Evolutionary conservation across 139 green algal genomes (phyloP).

Genomic region (Picochlorum sp.): DNA sequence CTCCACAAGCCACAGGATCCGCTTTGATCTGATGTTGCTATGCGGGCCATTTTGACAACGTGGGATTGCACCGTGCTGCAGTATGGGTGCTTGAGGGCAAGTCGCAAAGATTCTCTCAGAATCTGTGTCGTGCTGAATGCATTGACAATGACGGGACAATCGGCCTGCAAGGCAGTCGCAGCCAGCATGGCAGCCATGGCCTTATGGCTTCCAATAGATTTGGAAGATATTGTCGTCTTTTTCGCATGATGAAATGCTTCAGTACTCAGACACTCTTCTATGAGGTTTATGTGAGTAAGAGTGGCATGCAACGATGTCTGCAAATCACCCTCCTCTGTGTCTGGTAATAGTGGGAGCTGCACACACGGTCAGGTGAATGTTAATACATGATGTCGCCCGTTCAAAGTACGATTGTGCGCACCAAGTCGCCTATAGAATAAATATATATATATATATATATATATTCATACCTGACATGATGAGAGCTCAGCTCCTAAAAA

Average conservation of each 20-base stretch:
- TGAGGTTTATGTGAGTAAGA: conserved; percentile 11
- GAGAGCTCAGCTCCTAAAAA: conserved; percentile 25
- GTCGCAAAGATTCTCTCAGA: not conserved
- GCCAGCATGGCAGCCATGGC: conserved; percentile 14
- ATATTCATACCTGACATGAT: conserved; percentile 8
- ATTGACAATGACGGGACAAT: conserved; percentile 8
- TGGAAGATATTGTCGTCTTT: conserved; percentile 8
- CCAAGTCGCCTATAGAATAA: not conserved
- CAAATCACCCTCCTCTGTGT: conserved; percentile 13
- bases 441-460: no score
- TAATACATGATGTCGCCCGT: not conserved
- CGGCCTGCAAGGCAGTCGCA: conserved; percentile 15
- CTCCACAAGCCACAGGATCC: not conserved
- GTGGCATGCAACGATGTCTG: conserved; percentile 13
- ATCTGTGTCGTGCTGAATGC: not conserved
- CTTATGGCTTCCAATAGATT: conserved; percentile 15
- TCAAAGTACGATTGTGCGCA: not conserved
- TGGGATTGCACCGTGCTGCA: not conserved
- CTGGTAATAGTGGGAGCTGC: conserved; percentile 17
- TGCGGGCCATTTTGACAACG: not conserved
- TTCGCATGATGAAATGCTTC: not conserved
- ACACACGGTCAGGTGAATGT: not conserved
- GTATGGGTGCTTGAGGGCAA: not conserved
- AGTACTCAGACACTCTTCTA: conserved; percentile 16
- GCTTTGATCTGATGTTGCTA: not conserved